phyloP scores from a whole-genome alignment of 805 yeast genomes.

The baker's yeast (Saccharomyces cerevisiae) region DNA sequence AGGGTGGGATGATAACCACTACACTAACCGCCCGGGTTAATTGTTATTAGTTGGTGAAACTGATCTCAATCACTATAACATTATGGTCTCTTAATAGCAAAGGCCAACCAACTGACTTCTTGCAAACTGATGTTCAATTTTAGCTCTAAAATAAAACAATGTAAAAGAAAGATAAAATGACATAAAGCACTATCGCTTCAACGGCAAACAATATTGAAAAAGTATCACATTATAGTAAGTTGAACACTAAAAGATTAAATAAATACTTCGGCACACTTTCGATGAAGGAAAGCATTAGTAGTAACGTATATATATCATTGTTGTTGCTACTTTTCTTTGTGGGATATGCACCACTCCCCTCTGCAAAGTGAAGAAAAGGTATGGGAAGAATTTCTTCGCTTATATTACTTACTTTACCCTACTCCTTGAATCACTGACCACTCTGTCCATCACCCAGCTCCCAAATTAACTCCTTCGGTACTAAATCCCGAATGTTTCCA shows the following conservation, averaged over 20 bases:
- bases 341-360: background rate
- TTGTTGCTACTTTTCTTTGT: background rate
- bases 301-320: background rate
- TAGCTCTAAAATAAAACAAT: no score
- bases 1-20: constrained; percentile 88
- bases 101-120: no score
- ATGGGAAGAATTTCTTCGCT: background rate
- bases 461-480: constrained; percentile 8
- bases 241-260: background rate
- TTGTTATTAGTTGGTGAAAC: no score
- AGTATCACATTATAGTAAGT: no score
- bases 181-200: no score
- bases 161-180: no score
- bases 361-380: background rate
- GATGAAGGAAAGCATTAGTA: background rate
- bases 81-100: no score
- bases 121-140: no score
- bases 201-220: background rate
- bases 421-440: background rate
- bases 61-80: no score
- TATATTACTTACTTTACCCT: no score
- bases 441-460: constrained; percentile 1
- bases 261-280: background rate
- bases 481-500: background rate
- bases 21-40: constrained; percentile 66